Percentiles rank a stretch among this genome's conserved stretches.
phyloP scores from a whole-genome alignment of 306 rosid genomes.

The Dryas alaskensis region DNA sequence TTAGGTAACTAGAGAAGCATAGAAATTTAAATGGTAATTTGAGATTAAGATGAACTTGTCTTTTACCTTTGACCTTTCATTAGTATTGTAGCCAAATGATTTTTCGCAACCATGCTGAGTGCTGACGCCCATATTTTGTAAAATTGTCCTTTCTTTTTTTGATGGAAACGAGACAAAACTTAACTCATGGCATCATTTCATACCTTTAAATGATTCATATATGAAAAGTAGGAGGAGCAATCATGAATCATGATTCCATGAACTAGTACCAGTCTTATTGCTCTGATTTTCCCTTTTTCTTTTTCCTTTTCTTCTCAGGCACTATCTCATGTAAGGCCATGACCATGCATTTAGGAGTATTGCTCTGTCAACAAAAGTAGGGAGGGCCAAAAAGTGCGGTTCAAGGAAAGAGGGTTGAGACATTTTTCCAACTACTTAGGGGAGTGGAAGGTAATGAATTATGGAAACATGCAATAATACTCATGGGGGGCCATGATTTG shows the following conservation, averaged over 20 bases:
- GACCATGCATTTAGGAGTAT: background rate
- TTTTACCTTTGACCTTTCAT: background rate
- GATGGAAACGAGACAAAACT: too few species aligned
- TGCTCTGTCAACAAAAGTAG: background rate
- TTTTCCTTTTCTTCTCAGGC: background rate
- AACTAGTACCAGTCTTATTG: too few species aligned
- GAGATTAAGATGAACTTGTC: background rate
- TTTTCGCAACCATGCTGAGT: too few species aligned
- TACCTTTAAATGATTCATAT: too few species aligned
- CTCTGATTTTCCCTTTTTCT: background rate
- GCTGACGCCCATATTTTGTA: too few species aligned
- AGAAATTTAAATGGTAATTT: background rate
- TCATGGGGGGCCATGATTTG: slow-evolving; percentile 28
- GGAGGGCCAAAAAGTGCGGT: background rate
- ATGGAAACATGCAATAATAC: slow-evolving; percentile 24
- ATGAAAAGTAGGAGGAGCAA: too few species aligned
- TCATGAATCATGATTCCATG: too few species aligned
- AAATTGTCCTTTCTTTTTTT: too few species aligned
- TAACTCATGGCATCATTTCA: too few species aligned
- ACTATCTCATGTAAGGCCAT: background rate
- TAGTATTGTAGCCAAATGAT: background rate
- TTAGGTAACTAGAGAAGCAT: too few species aligned
- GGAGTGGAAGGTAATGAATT: slow-evolving; percentile 2
- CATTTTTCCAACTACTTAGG: slow-evolving; percentile 33
- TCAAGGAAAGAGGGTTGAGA: background rate